Conservation (phyloP, 2,329 filamentous ascomycete genomes). For the Alternaria novae-zelandiae region DNA sequence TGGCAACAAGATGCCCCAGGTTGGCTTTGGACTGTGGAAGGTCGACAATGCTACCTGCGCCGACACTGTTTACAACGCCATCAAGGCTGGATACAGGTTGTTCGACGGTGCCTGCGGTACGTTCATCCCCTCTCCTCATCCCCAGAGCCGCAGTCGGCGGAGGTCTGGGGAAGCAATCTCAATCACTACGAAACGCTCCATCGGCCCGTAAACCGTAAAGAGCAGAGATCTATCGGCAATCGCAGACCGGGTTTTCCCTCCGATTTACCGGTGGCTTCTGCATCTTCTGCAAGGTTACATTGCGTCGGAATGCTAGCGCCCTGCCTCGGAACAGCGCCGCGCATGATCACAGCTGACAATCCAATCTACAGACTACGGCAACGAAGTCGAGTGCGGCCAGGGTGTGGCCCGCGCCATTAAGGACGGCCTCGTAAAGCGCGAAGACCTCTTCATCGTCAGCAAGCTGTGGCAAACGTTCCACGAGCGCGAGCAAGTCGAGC, state of each 20-base stretch:
- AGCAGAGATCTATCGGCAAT: not conserved
- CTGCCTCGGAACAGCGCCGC: conserved; percentile 11
- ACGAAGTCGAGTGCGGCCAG: conserved; percentile 46
- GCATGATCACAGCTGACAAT: conserved; percentile 3
- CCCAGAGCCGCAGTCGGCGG: not conserved
- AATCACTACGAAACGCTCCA: not conserved
- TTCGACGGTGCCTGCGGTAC: conserved; percentile 48
- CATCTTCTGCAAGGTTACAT: conserved; percentile 15
- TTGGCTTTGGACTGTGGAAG: conserved; percentile 46
- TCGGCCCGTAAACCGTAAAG: conserved; percentile 5
- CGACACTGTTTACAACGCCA: conserved; percentile 45
- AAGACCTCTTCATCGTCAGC: conserved; percentile 89
- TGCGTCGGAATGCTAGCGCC: conserved; percentile 18
- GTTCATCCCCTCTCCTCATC: conserved; percentile 10
- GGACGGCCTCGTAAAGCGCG: conserved; percentile 51
- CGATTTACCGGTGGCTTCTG: conserved; percentile 30
- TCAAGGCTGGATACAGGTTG: conserved; percentile 47
- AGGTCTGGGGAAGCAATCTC: not conserved
- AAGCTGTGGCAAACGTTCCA: conserved; percentile 96
- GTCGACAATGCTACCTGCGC: conserved; percentile 41
- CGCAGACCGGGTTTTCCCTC: conserved; percentile 4
- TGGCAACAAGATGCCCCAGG: conserved; percentile 47
- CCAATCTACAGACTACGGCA: conserved; percentile 42
- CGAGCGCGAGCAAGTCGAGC: conserved; percentile 75
- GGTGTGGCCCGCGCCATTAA: conserved; percentile 48